A percentile compares a stretch with the other conserved stretches of the same genome.
phyloP scores from a whole-genome alignment of 257 asterid genomes.

The Ajuga chamaepitys region DNA sequence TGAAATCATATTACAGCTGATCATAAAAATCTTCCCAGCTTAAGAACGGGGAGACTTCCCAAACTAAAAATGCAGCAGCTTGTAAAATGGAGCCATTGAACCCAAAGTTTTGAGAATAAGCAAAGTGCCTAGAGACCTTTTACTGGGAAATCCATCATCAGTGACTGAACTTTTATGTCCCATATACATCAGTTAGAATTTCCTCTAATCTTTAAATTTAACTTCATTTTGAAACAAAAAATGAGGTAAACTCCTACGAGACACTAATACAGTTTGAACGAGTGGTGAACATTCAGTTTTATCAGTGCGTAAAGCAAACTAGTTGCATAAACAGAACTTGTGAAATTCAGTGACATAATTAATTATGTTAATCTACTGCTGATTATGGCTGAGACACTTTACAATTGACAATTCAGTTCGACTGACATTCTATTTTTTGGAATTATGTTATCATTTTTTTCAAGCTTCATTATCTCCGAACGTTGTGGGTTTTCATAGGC shows the following conservation, averaged over 20 bases:
- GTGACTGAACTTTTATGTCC: no score
- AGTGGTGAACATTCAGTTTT: neutral
- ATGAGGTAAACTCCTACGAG: neutral
- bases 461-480: neutral
- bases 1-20: neutral
- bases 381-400: neutral
- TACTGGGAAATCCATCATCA: no score
- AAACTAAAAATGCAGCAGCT: neutral
- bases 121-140: no score
- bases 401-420: neutral
- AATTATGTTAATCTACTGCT: neutral
- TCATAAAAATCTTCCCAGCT: neutral
- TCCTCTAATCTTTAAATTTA: neutral
- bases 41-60: neutral
- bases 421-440: neutral
- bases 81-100: no score
- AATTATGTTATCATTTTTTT: neutral
- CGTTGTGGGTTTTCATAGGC: neutral
- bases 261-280: neutral
- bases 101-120: no score
- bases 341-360: neutral
- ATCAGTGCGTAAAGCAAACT: neutral
- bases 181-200: no score
- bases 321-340: neutral
- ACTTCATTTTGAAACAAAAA: neutral